Evolutionary conservation across 768 basidiomycete genomes (phyloP).

Genomic region (Cystofilobasidium bisporidii): DNA sequence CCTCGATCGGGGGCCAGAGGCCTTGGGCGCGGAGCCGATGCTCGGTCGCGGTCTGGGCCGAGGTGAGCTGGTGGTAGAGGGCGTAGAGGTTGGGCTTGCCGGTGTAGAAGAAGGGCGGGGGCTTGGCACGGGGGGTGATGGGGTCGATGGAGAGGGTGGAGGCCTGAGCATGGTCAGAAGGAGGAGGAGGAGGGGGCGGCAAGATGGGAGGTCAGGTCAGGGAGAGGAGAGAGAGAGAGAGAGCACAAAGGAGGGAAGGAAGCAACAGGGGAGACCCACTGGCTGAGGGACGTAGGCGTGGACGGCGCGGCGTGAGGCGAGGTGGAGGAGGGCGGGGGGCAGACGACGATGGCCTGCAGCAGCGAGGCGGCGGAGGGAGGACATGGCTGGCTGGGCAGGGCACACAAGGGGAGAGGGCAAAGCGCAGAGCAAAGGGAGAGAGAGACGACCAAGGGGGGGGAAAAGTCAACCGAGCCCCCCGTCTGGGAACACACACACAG

Average conservation of each 20-base stretch:
- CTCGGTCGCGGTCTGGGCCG: background rate
- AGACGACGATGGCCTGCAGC: background rate
- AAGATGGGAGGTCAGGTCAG: background rate
- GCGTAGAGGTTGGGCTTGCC: conserved; percentile 18
- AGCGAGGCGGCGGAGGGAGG: background rate
- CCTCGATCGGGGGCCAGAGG: background rate
- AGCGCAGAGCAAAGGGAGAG: background rate
- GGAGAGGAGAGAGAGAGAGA: background rate
- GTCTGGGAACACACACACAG: too few relatives aligned
- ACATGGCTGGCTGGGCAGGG: background rate
- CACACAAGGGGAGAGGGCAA: background rate
- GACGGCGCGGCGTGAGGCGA: background rate
- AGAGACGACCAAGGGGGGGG: too few relatives aligned
- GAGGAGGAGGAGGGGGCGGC: background rate
- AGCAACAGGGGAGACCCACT: background rate
- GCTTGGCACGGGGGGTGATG: conserved; percentile 18
- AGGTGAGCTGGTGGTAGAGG: background rate
- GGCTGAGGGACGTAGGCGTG: background rate
- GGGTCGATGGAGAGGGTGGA: conserved; percentile 12
- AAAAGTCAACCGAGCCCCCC: too few relatives aligned
- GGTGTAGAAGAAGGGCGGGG: conserved; percentile 25
- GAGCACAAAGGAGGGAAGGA: background rate
- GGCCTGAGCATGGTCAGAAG: background rate
- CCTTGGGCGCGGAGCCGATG: background rate
- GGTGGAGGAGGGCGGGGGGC: background rate